Conservation (phyloP, 1,284 basidiomycete species). For the Stereum hirsutum region DNA sequence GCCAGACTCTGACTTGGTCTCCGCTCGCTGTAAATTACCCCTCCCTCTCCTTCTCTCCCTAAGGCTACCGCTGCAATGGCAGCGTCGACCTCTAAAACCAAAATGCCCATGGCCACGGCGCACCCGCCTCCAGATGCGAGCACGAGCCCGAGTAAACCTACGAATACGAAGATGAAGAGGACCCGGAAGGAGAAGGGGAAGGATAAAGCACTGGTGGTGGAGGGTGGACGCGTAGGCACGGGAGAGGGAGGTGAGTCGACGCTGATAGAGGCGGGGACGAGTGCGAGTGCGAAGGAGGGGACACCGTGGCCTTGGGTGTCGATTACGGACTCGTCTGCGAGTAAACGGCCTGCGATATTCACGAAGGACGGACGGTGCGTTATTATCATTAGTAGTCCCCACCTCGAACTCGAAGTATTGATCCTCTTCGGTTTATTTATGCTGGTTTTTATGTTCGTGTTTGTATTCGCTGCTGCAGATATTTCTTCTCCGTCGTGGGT, state of each 20-base stretch:
- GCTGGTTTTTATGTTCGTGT: too few species aligned
- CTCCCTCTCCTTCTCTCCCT: too few species aligned
- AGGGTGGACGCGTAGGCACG: conserved; percentile 9
- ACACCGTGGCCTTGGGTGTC: conserved; percentile 60
- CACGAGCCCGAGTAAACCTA: conserved; percentile 5
- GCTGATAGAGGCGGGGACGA: conserved; percentile 14
- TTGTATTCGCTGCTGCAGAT: too few species aligned
- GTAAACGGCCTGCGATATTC: conserved; percentile 64
- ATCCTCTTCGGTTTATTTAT: too few species aligned
- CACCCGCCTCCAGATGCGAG: conserved; percentile 14
- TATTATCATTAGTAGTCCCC: not conserved
- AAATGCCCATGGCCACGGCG: conserved; percentile 6
- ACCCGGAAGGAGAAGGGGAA: conserved; percentile 6
- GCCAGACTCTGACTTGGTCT: too few species aligned
- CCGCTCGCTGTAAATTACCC: too few species aligned
- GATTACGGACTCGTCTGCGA: conserved; percentile 64
- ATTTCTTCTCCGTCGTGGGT: conserved; percentile 80
- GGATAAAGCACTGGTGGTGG: conserved; percentile 1
- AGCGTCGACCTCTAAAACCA: conserved; percentile 15
- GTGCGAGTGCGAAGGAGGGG: conserved; percentile 18
- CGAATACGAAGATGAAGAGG: conserved; percentile 10
- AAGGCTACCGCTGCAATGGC: conserved; percentile 10
- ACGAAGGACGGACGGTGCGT: conserved; percentile 81
- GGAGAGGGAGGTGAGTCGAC: conserved; percentile 11
- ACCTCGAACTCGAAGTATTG: too few species aligned